Base-by-base conservation (phyloP, 306 rosid genomes). In the Vigna radiata region DNA sequence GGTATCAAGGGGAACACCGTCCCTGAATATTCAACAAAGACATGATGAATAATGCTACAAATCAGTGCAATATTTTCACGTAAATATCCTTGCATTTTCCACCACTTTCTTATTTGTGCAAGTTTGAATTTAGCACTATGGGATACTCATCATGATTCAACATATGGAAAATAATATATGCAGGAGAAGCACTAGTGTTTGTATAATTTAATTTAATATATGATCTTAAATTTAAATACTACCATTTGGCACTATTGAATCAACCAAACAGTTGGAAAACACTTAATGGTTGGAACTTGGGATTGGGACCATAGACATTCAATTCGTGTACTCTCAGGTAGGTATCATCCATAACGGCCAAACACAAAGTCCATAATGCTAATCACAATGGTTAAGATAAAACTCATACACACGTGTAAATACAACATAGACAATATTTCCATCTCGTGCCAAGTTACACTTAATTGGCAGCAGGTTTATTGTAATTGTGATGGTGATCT, bases 1-100 rank as follows among this genome's bases (percentile, higher is more conserved):
- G 86, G 87, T 62, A 82, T 86, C 77, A 64, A 80, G 54, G 83
- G 85, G 85, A 72, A 83, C 83, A 84, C 75, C 81, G 61, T 75
- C 56, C 39, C 25, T 49, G 16, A 82, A 76, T 78, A 79, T 90
- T 90, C 91, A 82, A 72, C 39, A 27, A 6, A 72, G 64, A 19
- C 78, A 86, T 85, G 19, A 86, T 82, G 77, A 75, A 62, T 66
- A 11, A 62, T 70, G 15, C 61, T 67, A 48, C 53, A 81, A 87
- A 77, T 69, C 72, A 70, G n/a, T 46, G 72, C 37, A 81, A 59
- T 65, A 43, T 48, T 59, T 66, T 72, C 52, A 68, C 77, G 59
- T 47, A 61, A 52, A 43, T 37, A 68, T 31, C 36, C 72, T 68
- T 73, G 69, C 79, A 72, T 64, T 41, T 21, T 72, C 31, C 79